Evolutionary conservation across 2,329 filamentous ascomycete genomes (phyloP).

Genomic region (Aspergillus fructus): DNA sequence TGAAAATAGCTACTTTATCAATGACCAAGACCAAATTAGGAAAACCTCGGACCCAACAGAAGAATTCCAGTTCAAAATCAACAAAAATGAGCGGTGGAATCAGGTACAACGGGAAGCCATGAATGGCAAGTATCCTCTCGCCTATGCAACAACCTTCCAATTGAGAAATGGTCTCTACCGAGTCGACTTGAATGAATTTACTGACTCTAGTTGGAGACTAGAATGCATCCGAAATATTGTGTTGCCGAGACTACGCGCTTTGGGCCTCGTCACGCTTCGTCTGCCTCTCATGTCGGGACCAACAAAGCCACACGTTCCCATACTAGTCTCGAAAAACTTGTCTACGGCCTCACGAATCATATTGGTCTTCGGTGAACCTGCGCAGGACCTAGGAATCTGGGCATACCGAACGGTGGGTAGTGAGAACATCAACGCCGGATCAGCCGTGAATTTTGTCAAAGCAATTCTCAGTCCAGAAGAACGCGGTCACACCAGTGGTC

Average conservation of each 20-base stretch:
- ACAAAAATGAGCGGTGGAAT: slow-evolving; percentile 74
- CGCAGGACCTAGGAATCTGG: slow-evolving; percentile 72
- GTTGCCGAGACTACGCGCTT: slow-evolving; percentile 57
- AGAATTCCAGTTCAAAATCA: slow-evolving; percentile 73
- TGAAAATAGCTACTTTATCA: slow-evolving; percentile 71
- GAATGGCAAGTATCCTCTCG: slow-evolving; percentile 56
- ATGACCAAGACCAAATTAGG: slow-evolving; percentile 71
- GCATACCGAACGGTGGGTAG: slow-evolving; percentile 66
- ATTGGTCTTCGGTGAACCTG: slow-evolving; percentile 70
- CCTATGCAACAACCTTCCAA: not conserved
- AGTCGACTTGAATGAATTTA: not conserved
- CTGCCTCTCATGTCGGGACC: slow-evolving; percentile 58
- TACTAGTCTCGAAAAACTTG: slow-evolving; percentile 64
- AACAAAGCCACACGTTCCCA: slow-evolving; percentile 62
- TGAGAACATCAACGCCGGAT: slow-evolving; percentile 70
- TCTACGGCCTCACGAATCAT: slow-evolving; percentile 61
- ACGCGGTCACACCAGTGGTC: not conserved
- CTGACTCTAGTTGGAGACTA: slow-evolving; percentile 11
- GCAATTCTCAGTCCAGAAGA: slow-evolving; percentile 34
- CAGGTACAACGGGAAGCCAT: slow-evolving; percentile 71
- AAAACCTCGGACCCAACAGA: slow-evolving; percentile 65
- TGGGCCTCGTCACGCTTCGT: slow-evolving; percentile 60
- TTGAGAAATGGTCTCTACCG: not conserved
- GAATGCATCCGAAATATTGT: slow-evolving; percentile 62
- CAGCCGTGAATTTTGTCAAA: slow-evolving; percentile 63